Evolutionary conservation across 305 asterid genomes (phyloP).

Genomic region (Solanum hybrid): DNA sequence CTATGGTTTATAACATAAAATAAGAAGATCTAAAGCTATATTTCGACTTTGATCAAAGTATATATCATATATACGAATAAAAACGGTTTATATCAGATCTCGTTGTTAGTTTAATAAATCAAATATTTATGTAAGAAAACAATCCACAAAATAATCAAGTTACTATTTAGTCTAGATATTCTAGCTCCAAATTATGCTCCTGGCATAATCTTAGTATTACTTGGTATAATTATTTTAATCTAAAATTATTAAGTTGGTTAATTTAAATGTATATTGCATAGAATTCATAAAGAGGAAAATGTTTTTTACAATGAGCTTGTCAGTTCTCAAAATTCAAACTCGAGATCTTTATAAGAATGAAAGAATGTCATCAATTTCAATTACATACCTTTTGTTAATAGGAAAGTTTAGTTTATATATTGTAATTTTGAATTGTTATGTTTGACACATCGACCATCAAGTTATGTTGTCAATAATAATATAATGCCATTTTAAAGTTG

Average conservation of each 20-base stretch:
- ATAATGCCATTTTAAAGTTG: not conserved
- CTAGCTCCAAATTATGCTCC: too few relatives aligned
- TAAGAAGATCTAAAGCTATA: too few relatives aligned
- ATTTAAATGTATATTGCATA: not conserved
- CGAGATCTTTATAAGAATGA: not conserved
- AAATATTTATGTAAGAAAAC: too few relatives aligned
- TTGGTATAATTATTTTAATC: not conserved
- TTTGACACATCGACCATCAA: not conserved
- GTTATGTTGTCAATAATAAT: not conserved
- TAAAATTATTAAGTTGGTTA: not conserved
- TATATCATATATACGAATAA: too few relatives aligned
- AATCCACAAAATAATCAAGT: too few relatives aligned
- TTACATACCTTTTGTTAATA: not conserved
- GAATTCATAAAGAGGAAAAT: not conserved
- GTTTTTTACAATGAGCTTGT: fast-evolving
- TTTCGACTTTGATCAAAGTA: not conserved
- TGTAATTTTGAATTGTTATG: too few relatives aligned
- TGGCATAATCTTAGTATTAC: too few relatives aligned
- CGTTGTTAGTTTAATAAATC: too few relatives aligned
- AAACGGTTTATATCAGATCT: too few relatives aligned
- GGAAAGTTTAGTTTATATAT: too few relatives aligned
- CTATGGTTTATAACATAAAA: too few relatives aligned
- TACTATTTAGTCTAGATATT: too few relatives aligned
- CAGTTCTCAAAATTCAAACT: not conserved
- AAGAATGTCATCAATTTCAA: not conserved